Evolutionary conservation across 441 rosid species (phyloP), one percentile per base, ranked within the genome.

Genomic region (Biscutella auriculata): DNA sequence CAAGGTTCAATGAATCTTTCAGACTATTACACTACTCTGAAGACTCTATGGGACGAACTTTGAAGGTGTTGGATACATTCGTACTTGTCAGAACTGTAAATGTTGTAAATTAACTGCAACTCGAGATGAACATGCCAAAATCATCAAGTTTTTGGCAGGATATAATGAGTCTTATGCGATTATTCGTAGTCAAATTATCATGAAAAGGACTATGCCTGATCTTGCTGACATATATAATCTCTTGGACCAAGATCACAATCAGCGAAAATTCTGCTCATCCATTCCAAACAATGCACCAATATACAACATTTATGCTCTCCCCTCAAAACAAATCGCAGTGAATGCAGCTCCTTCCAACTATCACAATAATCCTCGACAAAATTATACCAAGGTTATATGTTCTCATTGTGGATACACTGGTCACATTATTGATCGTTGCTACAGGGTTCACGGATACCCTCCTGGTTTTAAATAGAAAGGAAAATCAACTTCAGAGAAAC

Each of bases 11-110:
- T 47, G 12, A 10, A 3, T 5, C 4, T 47, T 0, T 14, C 35
- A 0, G 4, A 6, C 0, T 45, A 47, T 0, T 47, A 13, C 0
- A 28, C 53, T 0, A 0, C 21, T 0, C 5, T 28, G 23, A 47
- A 47, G 1, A 47, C 35, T 0, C 0, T 47, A 0, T 28, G 36
- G 53, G 53, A 47, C 1, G 23, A 8, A 1, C 5, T 46, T n/a
- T 0, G 53, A 28, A 1, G 53, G 53, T 0, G 35, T 8, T 0
- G 4, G 14, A 1, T 47, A 21, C 2, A 3, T 2, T 2, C 1
- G 1, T 0, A 28, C 53, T 1, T 47, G 23, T 19, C 23, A 19
- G 4, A 19, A 2, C 4, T 19, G 23, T 19, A 4, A 19, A 1
- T 19, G 23, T 4, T 19, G 23, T 19, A 19, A n/a, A n/a, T n/a